Percentiles rank a stretch among this genome's conserved stretches.
These are phyloP conservation scores for Alternaria solani DNA, from an alignment of 2,329 filamentous ascomycete species.

Conservation along the genomic window DNA sequence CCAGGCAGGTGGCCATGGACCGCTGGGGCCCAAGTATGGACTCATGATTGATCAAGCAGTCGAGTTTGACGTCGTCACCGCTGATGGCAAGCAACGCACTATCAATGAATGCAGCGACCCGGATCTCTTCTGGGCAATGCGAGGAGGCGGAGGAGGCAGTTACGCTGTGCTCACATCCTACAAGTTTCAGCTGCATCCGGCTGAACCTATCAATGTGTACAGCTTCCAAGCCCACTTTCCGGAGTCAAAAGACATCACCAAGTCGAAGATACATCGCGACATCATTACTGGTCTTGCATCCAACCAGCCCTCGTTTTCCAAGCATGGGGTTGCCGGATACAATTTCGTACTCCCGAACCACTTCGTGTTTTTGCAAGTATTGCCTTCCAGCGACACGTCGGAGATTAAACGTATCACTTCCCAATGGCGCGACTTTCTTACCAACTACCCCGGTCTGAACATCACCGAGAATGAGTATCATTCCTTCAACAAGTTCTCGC, in stretches of 20 bases:
- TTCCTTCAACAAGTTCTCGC: constrained; percentile 42
- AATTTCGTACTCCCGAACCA: constrained; percentile 46
- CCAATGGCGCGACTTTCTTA: constrained; percentile 43
- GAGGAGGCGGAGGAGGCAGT: constrained; percentile 48
- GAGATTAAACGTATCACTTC: constrained; percentile 39
- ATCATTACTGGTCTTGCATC: constrained; percentile 42
- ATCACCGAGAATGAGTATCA: constrained; percentile 45
- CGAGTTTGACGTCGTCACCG: constrained; percentile 48
- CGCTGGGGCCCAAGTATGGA: constrained; percentile 58
- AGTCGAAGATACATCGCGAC: constrained; percentile 44
- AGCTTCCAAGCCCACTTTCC: constrained; percentile 45
- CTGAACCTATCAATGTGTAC: constrained; percentile 47
- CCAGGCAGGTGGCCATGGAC: constrained; percentile 64
- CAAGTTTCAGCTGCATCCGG: constrained; percentile 47
- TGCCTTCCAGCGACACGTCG: constrained; percentile 36
- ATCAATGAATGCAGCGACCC: constrained; percentile 48
- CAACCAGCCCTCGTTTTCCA: constrained; percentile 41
- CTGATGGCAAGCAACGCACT: constrained; percentile 40
- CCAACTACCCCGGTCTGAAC: constrained; percentile 41
- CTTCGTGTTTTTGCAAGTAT: constrained; percentile 44
- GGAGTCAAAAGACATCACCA: constrained; percentile 34
- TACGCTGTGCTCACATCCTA: constrained; percentile 48
- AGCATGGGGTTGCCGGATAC: constrained; percentile 46
- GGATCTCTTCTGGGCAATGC: constrained; percentile 50
- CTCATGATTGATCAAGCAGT: constrained; percentile 49